Evolutionary conservation across 2,329 filamentous ascomycete genomes (phyloP), one percentile per base, ranked within the genome.

Genomic region (Aureobasidium leucospermi): DNA sequence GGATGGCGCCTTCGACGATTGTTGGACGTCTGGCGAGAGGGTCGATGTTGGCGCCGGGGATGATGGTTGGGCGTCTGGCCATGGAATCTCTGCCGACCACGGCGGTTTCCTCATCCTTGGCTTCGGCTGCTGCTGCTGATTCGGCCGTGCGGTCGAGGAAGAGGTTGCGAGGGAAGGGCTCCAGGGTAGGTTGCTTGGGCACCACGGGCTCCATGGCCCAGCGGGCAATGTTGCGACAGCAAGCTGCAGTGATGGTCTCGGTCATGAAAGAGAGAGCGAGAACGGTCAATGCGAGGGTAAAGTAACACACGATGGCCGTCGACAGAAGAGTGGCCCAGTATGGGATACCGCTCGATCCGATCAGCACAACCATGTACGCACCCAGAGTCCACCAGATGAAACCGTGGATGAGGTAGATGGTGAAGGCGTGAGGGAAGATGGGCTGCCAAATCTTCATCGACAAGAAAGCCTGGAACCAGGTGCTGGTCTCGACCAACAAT

Each of bases 401-500:
- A 39, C 77, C 77, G 63, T 79, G 77, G 51, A 78, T 69, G 7
- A 79, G 48, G 63, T 79, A 79, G 58, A 79, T 76, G 39, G 75
- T 79, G 66, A 78, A 78, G 63, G 78, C 75, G 64, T 79, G 77
- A 5, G 76, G 77, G 65, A 78, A 78, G 16, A 79, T 65, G 46
- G 71, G 67, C 6, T 75, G 70, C 31, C 79, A 68, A 23, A 73
- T 49, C 23, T 69, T 72, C 4, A 70, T 66, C 3, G 74, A 75
- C 2, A 79, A 67, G 9, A 76, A 61, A 64, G 71, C 75, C 63
- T 79, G 77, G 1, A 76, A 63, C 53, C 67, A 65, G 1, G 71
- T 71, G 10, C 65, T 70, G 4, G 74, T 67, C 57, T 74, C 72
- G 19, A 74, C 69, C 28, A 71, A 61, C 6, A 65, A 49, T 60